Evolutionary conservation across 176 grass and related monocot genomes (phyloP).

Genomic region (Chrysopogon serrulatus): DNA sequence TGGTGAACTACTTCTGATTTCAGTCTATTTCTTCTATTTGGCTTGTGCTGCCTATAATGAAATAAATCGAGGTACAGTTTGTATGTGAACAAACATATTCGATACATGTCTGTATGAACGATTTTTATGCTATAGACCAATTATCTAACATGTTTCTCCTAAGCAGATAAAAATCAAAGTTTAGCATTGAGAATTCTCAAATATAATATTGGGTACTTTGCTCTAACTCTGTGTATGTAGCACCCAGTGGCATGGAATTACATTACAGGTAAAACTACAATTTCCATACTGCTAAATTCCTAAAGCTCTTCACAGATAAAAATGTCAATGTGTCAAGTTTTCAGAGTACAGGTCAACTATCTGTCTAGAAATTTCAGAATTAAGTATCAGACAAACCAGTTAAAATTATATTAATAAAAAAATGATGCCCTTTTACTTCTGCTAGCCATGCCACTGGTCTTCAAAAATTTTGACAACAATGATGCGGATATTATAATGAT

Average conservation of each 20-base stretch:
- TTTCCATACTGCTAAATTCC: background rate
- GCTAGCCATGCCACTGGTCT: background rate
- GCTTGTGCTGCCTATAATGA: background rate
- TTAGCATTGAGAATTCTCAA: background rate
- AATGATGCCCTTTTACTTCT: background rate
- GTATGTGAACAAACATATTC: background rate
- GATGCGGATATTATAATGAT: background rate
- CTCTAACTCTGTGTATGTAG: too few species aligned
- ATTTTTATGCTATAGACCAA: too few species aligned
- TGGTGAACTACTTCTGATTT: background rate
- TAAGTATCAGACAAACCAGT: background rate
- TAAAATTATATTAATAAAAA: background rate
- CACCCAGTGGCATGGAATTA: too few species aligned
- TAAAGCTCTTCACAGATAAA: background rate
- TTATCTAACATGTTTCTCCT: background rate
- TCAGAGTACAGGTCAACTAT: background rate
- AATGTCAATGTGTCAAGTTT: background rate
- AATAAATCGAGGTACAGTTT: background rate
- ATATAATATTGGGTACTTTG: too few species aligned
- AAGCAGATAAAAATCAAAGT: background rate
- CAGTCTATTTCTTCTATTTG: background rate
- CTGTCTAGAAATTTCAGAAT: background rate
- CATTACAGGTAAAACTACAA: too few species aligned
- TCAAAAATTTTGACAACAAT: background rate
- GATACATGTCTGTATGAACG: too few species aligned